Percentiles rank a stretch among this genome's conserved stretches.
phyloP scores from a whole-genome alignment of 2,329 filamentous ascomycete species.

The Scedosporium apiospermum region DNA sequence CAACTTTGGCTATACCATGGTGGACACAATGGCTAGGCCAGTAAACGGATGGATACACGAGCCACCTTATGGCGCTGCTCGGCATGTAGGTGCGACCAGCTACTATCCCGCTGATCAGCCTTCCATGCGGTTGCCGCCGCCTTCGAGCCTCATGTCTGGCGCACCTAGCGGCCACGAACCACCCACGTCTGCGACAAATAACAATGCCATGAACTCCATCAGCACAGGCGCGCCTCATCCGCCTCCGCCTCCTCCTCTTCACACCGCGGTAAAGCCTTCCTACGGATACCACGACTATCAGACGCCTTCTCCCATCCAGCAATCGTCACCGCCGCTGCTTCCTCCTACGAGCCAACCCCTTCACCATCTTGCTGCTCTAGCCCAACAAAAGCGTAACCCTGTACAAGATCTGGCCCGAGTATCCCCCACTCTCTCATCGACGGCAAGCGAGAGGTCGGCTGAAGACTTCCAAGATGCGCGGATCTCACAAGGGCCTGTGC shows the following conservation, averaged over 20 bases:
- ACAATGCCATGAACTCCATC: slow-evolving; percentile 5
- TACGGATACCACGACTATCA: slow-evolving; percentile 13
- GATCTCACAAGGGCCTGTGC: slow-evolving; percentile 1
- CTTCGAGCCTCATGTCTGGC: slow-evolving; percentile 14
- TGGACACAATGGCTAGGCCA: slow-evolving; percentile 26
- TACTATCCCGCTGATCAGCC: slow-evolving; percentile 18
- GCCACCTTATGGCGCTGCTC: slow-evolving; percentile 16
- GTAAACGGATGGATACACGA: slow-evolving; percentile 18
- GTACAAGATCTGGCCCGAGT: slow-evolving; percentile 6
- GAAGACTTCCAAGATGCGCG: slow-evolving; percentile 8
- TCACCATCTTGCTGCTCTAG: neutral
- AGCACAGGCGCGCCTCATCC: neutral
- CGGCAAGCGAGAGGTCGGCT: slow-evolving; percentile 9
- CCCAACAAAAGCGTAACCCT: slow-evolving; percentile 5
- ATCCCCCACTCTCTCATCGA: slow-evolving; percentile 9
- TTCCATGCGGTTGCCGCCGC: slow-evolving; percentile 16
- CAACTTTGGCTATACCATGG: slow-evolving; percentile 19
- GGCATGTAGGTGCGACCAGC: slow-evolving; percentile 13
- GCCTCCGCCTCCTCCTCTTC: neutral
- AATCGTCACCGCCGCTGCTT: slow-evolving; percentile 11
- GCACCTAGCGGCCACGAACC: slow-evolving; percentile 10
- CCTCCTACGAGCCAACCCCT: slow-evolving; percentile 5
- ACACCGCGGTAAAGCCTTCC: slow-evolving; percentile 7
- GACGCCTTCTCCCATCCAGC: slow-evolving; percentile 13
- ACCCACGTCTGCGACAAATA: neutral